Percentiles rank a stretch among this genome's conserved stretches.
Evolutionary conservation across 2,329 filamentous ascomycete species (phyloP).

Genomic region (Fusarium proliferatum): DNA sequence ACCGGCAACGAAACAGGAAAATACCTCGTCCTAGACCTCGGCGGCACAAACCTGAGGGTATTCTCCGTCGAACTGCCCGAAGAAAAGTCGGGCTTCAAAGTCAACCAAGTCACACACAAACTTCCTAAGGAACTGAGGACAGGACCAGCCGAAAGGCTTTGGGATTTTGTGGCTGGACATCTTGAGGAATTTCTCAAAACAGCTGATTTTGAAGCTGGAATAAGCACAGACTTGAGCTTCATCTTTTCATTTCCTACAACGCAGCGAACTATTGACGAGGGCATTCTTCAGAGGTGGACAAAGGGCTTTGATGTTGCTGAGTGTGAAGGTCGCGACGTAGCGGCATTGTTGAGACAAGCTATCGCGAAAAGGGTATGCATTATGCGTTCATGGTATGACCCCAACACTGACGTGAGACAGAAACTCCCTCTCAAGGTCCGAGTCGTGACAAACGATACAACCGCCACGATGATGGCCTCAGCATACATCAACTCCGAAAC

Average conservation of each 20-base stretch:
- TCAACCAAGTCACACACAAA: neutral
- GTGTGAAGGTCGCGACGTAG: conserved; percentile 90
- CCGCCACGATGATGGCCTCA: conserved; percentile 94
- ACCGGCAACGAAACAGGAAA: conserved; percentile 3
- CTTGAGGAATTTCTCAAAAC: neutral
- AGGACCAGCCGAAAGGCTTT: neutral
- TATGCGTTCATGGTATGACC: rapidly evolving
- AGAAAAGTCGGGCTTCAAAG: neutral
- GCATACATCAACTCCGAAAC: conserved; percentile 92
- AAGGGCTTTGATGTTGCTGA: conserved; percentile 96
- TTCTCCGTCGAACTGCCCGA: neutral
- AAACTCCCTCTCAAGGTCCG: conserved; percentile 91
- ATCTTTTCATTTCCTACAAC: conserved; percentile 96
- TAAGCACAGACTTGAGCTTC: conserved; percentile 66
- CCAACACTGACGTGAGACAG: conserved; percentile 52
- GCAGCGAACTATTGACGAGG: conserved; percentile 92
- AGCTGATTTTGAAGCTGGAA: neutral
- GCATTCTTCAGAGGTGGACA: conserved; percentile 93
- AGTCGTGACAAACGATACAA: conserved; percentile 97
- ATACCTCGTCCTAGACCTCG: neutral
- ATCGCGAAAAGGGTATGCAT: conserved; percentile 63
- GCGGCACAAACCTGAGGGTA: conserved; percentile 2
- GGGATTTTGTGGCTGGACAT: neutral
- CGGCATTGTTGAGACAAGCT: conserved; percentile 84
- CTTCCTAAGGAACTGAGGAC: neutral